Evolutionary conservation across 768 basidiomycete genomes (phyloP).

Genomic region (Mycena leptocephala): DNA sequence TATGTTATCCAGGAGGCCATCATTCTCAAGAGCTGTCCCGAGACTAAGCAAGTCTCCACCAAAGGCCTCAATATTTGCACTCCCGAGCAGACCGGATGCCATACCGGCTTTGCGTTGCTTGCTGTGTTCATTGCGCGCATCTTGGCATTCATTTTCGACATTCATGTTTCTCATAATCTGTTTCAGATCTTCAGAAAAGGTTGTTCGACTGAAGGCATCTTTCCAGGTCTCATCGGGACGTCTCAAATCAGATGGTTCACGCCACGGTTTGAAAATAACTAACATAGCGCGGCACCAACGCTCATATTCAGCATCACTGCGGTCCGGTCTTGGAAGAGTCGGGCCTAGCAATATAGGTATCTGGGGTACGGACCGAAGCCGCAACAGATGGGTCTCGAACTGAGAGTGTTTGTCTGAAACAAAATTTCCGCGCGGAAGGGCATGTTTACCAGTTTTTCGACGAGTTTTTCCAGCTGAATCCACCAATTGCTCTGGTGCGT

Average conservation of each 20-base stretch:
- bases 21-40: not conserved
- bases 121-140: not conserved
- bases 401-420: too few relatives aligned
- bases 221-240: not conserved
- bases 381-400: too few relatives aligned
- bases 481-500: too few relatives aligned
- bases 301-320: not conserved
- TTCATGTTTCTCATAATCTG: not conserved
- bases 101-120: not conserved
- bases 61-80: not conserved
- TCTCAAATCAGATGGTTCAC: not conserved
- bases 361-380: too few relatives aligned
- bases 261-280: constrained; percentile 13
- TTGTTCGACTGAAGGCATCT: not conserved
- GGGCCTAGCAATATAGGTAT: too few relatives aligned
- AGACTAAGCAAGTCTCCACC: too few relatives aligned
- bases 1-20: not conserved
- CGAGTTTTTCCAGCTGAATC: too few relatives aligned
- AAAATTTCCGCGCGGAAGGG: too few relatives aligned
- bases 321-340: not conserved
- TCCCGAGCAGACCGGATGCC: not conserved
- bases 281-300: not conserved
- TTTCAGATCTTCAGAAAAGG: not conserved
- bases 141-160: not conserved
- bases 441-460: too few relatives aligned